These are phyloP conservation scores for Pseudogymnoascus sp. DNA, from an alignment of 2,329 filamentous ascomycete genomes.

Conservation along the genomic window DNA sequence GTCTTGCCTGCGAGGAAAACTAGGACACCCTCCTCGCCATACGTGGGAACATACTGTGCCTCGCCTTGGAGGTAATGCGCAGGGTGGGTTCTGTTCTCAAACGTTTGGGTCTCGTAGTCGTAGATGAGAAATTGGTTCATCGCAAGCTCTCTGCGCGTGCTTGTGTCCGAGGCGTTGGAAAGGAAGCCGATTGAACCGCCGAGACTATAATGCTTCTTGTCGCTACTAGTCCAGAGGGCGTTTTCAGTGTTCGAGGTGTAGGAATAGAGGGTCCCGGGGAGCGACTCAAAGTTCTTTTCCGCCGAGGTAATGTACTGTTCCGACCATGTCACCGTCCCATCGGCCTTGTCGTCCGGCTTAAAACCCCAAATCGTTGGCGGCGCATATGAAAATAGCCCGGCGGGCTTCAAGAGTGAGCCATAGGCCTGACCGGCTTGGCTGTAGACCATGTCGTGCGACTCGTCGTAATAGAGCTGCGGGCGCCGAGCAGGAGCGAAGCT, in stretches of 20 bases:
- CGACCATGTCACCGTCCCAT: neutral
- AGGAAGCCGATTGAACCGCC: neutral
- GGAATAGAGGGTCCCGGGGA: neutral
- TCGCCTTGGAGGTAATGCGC: slow-evolving; percentile 7
- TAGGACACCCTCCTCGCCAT: slow-evolving; percentile 12
- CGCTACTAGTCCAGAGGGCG: neutral
- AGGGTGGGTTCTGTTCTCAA: slow-evolving; percentile 8
- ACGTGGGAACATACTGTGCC: slow-evolving; percentile 11
- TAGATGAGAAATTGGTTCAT: slow-evolving; percentile 3
- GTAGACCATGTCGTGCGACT: slow-evolving; percentile 3
- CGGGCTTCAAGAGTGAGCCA: neutral
- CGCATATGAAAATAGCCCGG: neutral
- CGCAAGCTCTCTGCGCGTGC: neutral
- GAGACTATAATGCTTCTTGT: slow-evolving; percentile 3
- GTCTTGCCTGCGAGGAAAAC: slow-evolving; percentile 11
- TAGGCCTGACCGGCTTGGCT: neutral
- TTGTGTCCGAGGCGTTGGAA: neutral
- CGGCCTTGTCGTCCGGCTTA: neutral
- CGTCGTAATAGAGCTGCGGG: neutral
- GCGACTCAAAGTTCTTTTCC: neutral
- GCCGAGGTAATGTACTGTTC: no score
- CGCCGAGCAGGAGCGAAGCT: neutral
- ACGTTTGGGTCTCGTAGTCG: neutral
- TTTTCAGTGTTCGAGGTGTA: neutral
- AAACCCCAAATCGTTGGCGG: neutral